These are phyloP conservation scores for Flagelloscypha sp. DNA, from an alignment of 768 basidiomycete genomes.

Conservation along the genomic window DNA sequence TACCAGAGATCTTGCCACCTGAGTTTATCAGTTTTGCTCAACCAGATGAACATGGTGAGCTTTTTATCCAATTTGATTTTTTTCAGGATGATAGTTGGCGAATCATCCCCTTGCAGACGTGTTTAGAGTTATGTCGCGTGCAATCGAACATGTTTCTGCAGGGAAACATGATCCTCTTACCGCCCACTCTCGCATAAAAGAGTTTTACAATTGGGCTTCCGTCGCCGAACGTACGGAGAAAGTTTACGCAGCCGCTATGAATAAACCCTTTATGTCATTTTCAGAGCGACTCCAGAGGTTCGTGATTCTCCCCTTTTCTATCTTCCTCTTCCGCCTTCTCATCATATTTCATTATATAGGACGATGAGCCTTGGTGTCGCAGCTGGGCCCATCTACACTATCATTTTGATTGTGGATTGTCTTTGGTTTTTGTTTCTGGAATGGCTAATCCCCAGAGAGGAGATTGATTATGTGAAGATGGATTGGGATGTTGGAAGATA, in stretches of 20 bases:
- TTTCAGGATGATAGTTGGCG: slow-evolving; percentile 2
- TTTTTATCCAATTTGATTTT: not conserved
- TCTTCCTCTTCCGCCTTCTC: not conserved
- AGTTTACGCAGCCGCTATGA: slow-evolving; percentile 70
- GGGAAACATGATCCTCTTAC: slow-evolving; percentile 66
- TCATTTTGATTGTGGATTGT: slow-evolving; percentile 84
- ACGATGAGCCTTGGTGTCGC: slow-evolving; percentile 74
- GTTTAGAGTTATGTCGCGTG: slow-evolving; percentile 73
- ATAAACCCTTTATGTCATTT: slow-evolving; percentile 55
- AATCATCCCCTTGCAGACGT: slow-evolving; percentile 48
- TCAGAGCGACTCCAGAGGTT: slow-evolving; percentile 73
- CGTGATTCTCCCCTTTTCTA: slow-evolving; percentile 10
- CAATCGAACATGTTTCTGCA: slow-evolving; percentile 57
- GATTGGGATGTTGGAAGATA: no score
- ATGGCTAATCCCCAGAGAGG: slow-evolving; percentile 71
- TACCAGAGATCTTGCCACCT: slow-evolving; percentile 87
- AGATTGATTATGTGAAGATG: slow-evolving; percentile 64
- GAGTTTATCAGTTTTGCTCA: slow-evolving; percentile 95
- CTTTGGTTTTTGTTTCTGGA: slow-evolving; percentile 82
- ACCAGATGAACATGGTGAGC: slow-evolving; percentile 87
- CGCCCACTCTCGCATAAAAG: slow-evolving; percentile 71
- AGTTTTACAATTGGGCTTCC: slow-evolving; percentile 82
- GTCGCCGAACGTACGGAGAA: slow-evolving; percentile 74
- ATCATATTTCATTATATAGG: slow-evolving; percentile 24
- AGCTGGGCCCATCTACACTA: slow-evolving; percentile 80